Percentiles rank a stretch among this genome's conserved stretches.
Evolutionary conservation across 805 yeast species (phyloP).

Genomic region (Schizosaccharomyces pombe): DNA sequence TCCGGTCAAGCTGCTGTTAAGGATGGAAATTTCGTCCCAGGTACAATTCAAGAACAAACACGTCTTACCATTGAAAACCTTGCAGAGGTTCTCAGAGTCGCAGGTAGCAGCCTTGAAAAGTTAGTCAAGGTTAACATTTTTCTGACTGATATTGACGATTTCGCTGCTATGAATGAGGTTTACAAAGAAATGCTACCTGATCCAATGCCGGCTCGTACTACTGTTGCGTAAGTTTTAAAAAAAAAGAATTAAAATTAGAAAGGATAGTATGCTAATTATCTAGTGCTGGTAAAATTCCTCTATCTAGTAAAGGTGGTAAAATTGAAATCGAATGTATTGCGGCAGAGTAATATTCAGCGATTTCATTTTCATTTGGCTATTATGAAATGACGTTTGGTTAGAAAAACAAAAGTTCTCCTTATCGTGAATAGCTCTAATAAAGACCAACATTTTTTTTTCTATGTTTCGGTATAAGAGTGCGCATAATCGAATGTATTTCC

Average conservation of each 20-base stretch:
- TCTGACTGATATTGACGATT: conserved; percentile 72
- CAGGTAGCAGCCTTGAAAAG: conserved; percentile 62
- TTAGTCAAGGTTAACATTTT: conserved; percentile 72
- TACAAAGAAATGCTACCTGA: conserved; percentile 28
- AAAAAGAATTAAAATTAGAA: too few species aligned
- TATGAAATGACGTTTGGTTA: too few species aligned
- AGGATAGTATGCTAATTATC: too few species aligned
- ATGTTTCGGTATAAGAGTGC: too few species aligned
- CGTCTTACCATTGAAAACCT: conserved; percentile 21
- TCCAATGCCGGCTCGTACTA: conserved; percentile 21
- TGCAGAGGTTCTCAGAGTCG: conserved; percentile 48
- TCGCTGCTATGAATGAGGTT: conserved; percentile 64
- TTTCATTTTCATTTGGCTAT: too few species aligned
- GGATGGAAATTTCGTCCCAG: conserved; percentile 48
- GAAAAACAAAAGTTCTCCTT: too few species aligned
- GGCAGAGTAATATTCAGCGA: conserved; percentile 35
- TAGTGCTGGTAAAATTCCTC: conserved; percentile 66
- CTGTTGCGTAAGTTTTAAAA: too few species aligned
- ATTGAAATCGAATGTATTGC: conserved; percentile 89
- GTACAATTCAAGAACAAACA: conserved; percentile 34
- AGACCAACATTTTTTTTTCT: too few species aligned
- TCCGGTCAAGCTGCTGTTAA: conserved; percentile 91
- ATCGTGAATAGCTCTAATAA: too few species aligned
- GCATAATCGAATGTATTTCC: too few species aligned
- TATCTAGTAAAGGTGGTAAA: conserved; percentile 34